Base-by-base conservation (phyloP, 2,329 filamentous ascomycete genomes). In the Bipolaris sorokiniana region DNA sequence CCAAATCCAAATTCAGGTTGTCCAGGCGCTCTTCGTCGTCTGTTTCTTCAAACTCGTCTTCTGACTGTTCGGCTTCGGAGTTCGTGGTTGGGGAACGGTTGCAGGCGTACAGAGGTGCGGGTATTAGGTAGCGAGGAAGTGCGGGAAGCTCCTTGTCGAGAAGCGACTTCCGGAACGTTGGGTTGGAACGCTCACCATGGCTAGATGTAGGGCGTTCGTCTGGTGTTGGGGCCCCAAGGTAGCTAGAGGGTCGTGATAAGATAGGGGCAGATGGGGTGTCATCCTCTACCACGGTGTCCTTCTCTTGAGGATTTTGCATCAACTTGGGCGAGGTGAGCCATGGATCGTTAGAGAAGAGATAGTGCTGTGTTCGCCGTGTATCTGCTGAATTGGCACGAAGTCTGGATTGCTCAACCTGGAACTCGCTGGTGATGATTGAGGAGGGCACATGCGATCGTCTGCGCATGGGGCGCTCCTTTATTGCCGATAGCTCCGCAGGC, bases 331-430 rank as follows among this genome's bases (percentile, higher is more conserved):
- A 71, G 2, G 63, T 59, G 9, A 71, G 53, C 71, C 68, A 72
- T 13, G 67, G 71, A 36, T 70, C 64, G 28, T 71, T 70, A 3
- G 68, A 66, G 51, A 71, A 69, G 36, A 70, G 56, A 23, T 63
- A 68, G 34, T 67, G 59, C 26, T 61, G 62, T 13, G 66, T 68
- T 22, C 66, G 60, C 42, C 66, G 64, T 3, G 69, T 68, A 18
- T 74, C 68, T 28, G 67, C 56, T 5, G 73, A 76, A 41, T 74
- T 73, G 20, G 72, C 70, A 50, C 73, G 67, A 18, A 59, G 51
- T 22, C 69, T 66, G 26, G 54, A 54, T 33, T 61, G 59, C 45
- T 48, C 61, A 4, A 64, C 16, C 18, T 62, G 59, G 40, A 66
- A 63, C 22, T 64, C 58, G 42, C 59, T 56, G 6, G 45, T 58